Evolutionary conservation across 495 filamentous ascomycete species (phyloP).

Genomic region (Xylaria intraflava): DNA sequence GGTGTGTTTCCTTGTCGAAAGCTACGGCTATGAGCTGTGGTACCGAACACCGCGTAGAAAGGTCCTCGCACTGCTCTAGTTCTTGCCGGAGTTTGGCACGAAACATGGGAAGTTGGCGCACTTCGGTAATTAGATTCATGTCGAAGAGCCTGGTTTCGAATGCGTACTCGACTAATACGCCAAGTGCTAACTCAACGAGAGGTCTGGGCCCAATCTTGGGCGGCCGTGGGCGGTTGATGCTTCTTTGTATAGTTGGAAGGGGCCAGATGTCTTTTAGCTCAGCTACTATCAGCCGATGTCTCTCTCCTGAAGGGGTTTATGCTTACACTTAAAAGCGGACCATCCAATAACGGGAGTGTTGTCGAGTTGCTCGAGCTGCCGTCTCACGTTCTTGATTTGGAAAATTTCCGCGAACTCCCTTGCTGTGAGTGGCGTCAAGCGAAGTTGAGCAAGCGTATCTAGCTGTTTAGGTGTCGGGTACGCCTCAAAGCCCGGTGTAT

Average conservation of each 20-base stretch:
- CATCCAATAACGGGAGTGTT: not conserved
- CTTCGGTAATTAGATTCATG: not conserved
- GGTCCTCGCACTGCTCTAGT: not conserved
- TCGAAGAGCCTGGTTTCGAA: not conserved
- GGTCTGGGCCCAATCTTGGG: not conserved
- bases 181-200: not conserved
- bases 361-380: not conserved
- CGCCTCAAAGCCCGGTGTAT: not conserved
- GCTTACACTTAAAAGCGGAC: not conserved
- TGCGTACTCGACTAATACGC: not conserved
- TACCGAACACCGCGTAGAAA: not conserved
- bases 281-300: not conserved
- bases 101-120: not conserved
- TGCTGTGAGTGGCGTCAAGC: not conserved
- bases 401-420: not conserved
- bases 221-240: not conserved
- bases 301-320: not conserved
- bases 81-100: not conserved
- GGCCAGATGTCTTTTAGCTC: not conserved
- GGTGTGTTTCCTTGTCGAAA: not conserved
- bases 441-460: not conserved
- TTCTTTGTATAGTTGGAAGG: no score
- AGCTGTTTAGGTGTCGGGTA: not conserved
- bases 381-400: not conserved
- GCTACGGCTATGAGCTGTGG: not conserved